Conservation (phyloP, 1,284 basidiomycete species). For the Malassezia caprae region DNA sequence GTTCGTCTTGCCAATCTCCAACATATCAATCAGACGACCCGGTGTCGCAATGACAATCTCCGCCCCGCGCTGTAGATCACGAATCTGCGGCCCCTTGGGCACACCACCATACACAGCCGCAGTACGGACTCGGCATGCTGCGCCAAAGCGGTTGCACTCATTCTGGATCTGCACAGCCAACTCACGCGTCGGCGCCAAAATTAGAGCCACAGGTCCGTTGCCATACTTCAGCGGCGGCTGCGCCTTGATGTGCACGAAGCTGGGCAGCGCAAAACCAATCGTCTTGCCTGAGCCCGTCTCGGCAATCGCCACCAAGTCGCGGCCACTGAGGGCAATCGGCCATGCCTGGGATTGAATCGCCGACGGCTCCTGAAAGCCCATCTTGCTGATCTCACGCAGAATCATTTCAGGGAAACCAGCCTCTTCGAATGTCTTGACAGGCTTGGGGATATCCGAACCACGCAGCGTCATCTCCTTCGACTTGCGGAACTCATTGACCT, state of each 20-base stretch:
- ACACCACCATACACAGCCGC: constrained; percentile 97
- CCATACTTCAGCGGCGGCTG: constrained; percentile 87
- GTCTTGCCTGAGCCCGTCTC: constrained; percentile 57
- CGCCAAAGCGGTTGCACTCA: constrained; percentile 95
- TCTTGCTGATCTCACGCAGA: constrained; percentile 79
- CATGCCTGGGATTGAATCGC: constrained; percentile 97
- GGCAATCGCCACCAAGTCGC: constrained; percentile 91
- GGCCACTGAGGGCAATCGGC: constrained; percentile 90
- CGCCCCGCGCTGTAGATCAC: constrained; percentile 88
- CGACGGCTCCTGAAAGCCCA: constrained; percentile 79
- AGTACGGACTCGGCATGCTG: constrained; percentile 92
- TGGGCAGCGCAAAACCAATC: constrained; percentile 91
- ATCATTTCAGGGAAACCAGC: constrained; percentile 93
- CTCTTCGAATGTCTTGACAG: constrained; percentile 85
- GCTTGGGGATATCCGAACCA: constrained; percentile 77
- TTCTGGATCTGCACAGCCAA: constrained; percentile 97
- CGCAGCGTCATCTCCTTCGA: constrained; percentile 83
- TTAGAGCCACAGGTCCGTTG: constrained; percentile 91
- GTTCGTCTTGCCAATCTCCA: constrained; percentile 91
- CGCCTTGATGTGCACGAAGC: constrained; percentile 99
- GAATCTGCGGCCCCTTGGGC: constrained; percentile 94
- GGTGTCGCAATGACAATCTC: constrained; percentile 85
- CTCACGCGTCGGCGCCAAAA: constrained; percentile 94
- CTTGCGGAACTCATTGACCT: constrained; percentile 76
- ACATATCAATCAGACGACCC: constrained; percentile 66